These are phyloP conservation scores for Rhynchosporium secalis DNA, from an alignment of 2,329 filamentous ascomycete genomes.

Conservation along the genomic window DNA sequence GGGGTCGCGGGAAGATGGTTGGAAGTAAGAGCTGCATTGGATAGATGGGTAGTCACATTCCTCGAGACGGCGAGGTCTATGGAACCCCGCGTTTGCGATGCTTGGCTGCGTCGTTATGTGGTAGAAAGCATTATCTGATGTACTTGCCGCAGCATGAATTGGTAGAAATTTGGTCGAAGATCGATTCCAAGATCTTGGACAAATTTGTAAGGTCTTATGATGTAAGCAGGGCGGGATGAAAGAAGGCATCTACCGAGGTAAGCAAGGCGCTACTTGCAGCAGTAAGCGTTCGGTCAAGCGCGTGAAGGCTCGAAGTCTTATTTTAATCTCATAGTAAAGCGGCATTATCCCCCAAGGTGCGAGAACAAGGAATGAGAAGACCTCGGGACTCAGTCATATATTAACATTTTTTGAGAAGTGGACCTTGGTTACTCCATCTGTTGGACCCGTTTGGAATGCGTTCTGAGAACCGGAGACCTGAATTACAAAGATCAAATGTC, in stretches of 20 bases:
- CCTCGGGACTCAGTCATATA: too few species aligned
- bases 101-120: neutral
- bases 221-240: neutral
- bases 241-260: neutral
- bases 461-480: too few species aligned
- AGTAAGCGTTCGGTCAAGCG: neutral
- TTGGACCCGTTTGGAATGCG: too few species aligned
- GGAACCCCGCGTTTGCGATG: constrained; percentile 1
- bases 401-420: too few species aligned
- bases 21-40: neutral
- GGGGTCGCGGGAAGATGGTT: neutral
- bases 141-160: neutral
- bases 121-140: neutral
- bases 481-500: too few species aligned
- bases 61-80: neutral
- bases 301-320: neutral
- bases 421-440: too few species aligned
- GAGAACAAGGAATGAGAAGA: too few species aligned
- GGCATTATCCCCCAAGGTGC: too few species aligned
- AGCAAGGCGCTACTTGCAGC: neutral
- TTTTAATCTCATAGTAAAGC: too few species aligned
- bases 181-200: neutral
- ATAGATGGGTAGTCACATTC: neutral
- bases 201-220: too few species aligned
- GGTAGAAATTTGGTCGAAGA: neutral